Evolutionary conservation across 495 filamentous ascomycete species (phyloP).

Genomic region (Xylaria acuta): DNA sequence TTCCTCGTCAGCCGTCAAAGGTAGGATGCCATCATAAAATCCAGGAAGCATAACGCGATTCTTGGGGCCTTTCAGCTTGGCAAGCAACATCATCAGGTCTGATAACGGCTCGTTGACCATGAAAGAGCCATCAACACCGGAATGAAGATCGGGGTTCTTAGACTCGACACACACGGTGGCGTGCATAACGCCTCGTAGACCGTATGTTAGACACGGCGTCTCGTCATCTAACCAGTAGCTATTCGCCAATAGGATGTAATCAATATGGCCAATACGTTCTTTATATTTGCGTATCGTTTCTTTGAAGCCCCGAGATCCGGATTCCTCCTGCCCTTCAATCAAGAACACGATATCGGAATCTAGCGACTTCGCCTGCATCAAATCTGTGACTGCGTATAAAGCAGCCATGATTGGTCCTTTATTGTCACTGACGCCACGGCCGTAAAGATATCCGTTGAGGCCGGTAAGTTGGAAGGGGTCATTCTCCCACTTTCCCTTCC

Average conservation of each 20-base stretch:
- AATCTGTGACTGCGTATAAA: constrained; percentile 87
- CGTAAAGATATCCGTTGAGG: constrained; percentile 91
- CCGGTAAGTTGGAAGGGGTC: constrained; percentile 88
- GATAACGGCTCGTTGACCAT: constrained; percentile 88
- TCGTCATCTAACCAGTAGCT: constrained; percentile 98
- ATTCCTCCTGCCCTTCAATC: constrained; percentile 97
- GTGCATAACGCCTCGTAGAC: constrained; percentile 91
- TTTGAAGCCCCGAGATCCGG: constrained; percentile 86
- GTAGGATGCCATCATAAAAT: constrained; percentile 84
- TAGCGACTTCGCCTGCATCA: constrained; percentile 76
- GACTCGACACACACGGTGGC: constrained; percentile 88
- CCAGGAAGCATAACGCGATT: constrained; percentile 70
- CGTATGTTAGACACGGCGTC: constrained; percentile 93
- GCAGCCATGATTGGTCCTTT: constrained; percentile 95
- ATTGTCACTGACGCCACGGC: constrained; percentile 96
- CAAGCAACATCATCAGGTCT: constrained; percentile 81
- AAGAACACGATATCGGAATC: constrained; percentile 89
- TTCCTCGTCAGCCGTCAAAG: constrained; percentile 76
- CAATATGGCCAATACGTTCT: constrained; percentile 82
- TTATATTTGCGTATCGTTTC: constrained; percentile 79
- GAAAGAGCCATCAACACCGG: constrained; percentile 90
- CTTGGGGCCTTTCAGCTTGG: constrained; percentile 73
- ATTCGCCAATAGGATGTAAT: constrained; percentile 94
- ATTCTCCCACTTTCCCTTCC: constrained; percentile 77
- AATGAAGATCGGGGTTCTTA: constrained; percentile 87